Conservation (phyloP, 108 stramenopile genomes). For the Hondaea fermentalgiana region DNA sequence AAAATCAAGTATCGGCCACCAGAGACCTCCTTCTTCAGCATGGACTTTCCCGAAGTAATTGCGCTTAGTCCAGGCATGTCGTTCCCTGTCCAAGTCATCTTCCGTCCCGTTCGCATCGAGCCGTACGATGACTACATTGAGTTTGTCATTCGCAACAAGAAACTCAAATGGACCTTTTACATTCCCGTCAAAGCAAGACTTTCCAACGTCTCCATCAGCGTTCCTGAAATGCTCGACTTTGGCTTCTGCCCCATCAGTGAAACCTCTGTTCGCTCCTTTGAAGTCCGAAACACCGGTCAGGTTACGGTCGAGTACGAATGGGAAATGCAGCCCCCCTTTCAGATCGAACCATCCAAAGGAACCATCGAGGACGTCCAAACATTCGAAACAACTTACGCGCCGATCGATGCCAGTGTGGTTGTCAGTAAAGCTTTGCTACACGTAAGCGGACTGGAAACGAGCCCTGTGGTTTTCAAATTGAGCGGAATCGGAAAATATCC, state of each 20-base stretch:
- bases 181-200: constrained; percentile 48
- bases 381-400: constrained; percentile 26
- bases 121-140: constrained; percentile 49
- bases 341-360: constrained; percentile 36
- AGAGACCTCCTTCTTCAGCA: constrained; percentile 44
- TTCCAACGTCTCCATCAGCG: constrained; percentile 26
- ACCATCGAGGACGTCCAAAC: constrained; percentile 24
- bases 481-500: constrained; percentile 40
- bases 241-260: constrained; percentile 42
- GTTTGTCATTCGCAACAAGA: constrained; percentile 39
- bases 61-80: constrained; percentile 35
- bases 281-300: constrained; percentile 43
- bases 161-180: constrained; percentile 36
- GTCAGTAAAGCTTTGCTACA: constrained; percentile 33
- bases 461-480: not conserved
- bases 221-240: constrained; percentile 41
- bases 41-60: constrained; percentile 53
- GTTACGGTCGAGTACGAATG: constrained; percentile 44
- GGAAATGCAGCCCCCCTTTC: constrained; percentile 46
- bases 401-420: constrained; percentile 39
- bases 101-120: constrained; percentile 43
- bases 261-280: constrained; percentile 17
- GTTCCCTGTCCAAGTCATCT: constrained; percentile 44
- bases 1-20: constrained; percentile 57
- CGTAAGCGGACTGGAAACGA: constrained; percentile 35